Conservation (phyloP, 164 flowering plant genomes). For the Taxillus chinensis region DNA sequence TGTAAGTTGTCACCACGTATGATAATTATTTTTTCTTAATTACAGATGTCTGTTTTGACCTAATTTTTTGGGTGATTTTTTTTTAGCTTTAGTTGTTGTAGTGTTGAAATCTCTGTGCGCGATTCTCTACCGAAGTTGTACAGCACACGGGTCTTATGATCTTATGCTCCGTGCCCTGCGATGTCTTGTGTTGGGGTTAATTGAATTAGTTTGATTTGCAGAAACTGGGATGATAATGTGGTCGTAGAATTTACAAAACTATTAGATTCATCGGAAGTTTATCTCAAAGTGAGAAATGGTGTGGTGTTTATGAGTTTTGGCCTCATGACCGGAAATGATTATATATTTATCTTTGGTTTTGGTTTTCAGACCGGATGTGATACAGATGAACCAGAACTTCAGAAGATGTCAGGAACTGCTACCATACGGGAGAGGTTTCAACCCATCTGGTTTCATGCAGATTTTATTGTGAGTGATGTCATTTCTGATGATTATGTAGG, state of each 20-base stretch:
- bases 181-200: constrained; percentile 1
- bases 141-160: too few relatives aligned
- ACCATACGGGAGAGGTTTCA: constrained; percentile 47
- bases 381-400: constrained; percentile 6
- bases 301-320: not conserved
- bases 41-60: not conserved
- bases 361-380: constrained; percentile 19
- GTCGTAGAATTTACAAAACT: constrained; percentile 60
- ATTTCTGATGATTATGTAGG: not conserved
- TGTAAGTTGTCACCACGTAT: too few relatives aligned
- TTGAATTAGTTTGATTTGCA: constrained; percentile 39
- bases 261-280: constrained; percentile 50
- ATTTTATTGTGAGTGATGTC: not conserved
- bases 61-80: too few relatives aligned
- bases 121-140: too few relatives aligned
- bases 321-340: not conserved
- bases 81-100: too few relatives aligned
- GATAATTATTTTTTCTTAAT: too few relatives aligned
- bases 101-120: too few relatives aligned
- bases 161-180: too few relatives aligned
- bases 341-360: not conserved
- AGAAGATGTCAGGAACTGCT: constrained; percentile 11
- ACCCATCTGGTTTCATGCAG: not conserved
- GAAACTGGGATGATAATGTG: constrained; percentile 59
- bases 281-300: not conserved